phyloP scores from a whole-genome alignment of 164 flowering plant species.

The Umbellularia californica region DNA sequence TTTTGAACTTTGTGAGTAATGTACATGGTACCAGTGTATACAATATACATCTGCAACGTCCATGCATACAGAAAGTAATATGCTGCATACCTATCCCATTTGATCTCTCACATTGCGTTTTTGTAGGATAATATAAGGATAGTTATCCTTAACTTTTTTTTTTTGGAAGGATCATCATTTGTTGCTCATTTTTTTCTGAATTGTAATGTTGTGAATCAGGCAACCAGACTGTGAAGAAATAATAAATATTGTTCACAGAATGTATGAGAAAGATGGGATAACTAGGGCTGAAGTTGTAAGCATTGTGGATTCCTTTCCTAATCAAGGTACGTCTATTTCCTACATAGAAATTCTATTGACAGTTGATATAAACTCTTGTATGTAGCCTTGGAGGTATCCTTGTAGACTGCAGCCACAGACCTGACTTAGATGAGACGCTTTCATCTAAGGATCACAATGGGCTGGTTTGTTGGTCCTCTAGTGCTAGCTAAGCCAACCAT shows the following conservation, averaged over 20 bases:
- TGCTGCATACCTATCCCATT: not conserved
- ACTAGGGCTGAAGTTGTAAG: constrained; percentile 51
- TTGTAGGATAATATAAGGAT: not conserved
- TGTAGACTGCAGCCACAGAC: too few species aligned
- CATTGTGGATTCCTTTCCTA: constrained; percentile 76
- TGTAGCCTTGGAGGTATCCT: too few species aligned
- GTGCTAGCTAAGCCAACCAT: too few species aligned
- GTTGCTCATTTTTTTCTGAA: constrained; percentile 3
- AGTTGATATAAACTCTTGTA: not conserved
- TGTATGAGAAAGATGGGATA: constrained; percentile 92
- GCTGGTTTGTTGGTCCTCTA: too few species aligned
- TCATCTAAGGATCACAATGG: too few species aligned
- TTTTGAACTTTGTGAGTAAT: not conserved
- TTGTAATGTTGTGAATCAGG: constrained; percentile 43
- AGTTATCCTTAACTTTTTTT: too few species aligned
- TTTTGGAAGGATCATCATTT: not conserved
- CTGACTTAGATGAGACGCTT: too few species aligned
- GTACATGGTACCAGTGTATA: not conserved
- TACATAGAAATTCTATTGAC: not conserved
- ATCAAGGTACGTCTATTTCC: constrained; percentile 62
- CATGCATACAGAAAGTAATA: not conserved
- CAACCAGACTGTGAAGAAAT: constrained; percentile 85
- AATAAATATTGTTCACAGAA: constrained; percentile 70
- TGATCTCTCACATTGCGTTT: not conserved
- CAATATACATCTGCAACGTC: not conserved